Base-by-base conservation (phyloP, 2,329 filamentous ascomycete genomes). In the Aspergillus intermedius region DNA sequence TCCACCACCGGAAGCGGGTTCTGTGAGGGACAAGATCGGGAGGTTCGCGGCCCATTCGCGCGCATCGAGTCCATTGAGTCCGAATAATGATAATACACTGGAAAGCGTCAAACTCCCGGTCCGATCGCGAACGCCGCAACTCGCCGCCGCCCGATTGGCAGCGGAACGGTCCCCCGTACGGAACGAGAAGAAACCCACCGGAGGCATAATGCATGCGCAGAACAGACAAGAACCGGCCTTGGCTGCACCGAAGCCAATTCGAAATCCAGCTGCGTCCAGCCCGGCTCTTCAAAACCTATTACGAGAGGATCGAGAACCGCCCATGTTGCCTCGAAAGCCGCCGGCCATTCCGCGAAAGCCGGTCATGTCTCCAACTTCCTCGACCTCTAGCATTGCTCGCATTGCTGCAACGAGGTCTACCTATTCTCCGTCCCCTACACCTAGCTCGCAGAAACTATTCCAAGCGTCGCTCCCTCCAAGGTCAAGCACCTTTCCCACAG, bases 1-100 rank as follows among this genome's bases (percentile, higher is more conserved):
- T 8, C 47, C 53, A 23, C 55, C 54, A n/a, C 66, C 63, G 5
- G 61, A 64, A 51, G 56, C 58, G 19, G 65, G 64, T 19, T 64
- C 67, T 4, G 69, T 72, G 37, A 69, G 54, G 53, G 66, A 69
- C 50, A 71, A 65, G 49, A 68, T 71, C 44, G 64, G 64, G 43
- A 58, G 50, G 45, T 68, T 69, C 49, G 59, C 60, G 19, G 53
- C 56, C 21, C 57, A 54, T 45, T 55, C 58, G 21, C 54, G 55
- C 10, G 42, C 57, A 2, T 39, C 49, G 13, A 48, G 21, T 30
- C 34, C 51, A 4, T 48, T 48, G n/a, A 12, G 10, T 40, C 17
- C 22, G 15, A 40, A 19, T 10, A 15, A 40, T 3, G 10, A 40
- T 13, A 30, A 51, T 25, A 15, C 44, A 30, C 25, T 30, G 25